Base-by-base conservation (phyloP, 2,329 filamentous ascomycete species). In the Fusarium sp. region DNA sequence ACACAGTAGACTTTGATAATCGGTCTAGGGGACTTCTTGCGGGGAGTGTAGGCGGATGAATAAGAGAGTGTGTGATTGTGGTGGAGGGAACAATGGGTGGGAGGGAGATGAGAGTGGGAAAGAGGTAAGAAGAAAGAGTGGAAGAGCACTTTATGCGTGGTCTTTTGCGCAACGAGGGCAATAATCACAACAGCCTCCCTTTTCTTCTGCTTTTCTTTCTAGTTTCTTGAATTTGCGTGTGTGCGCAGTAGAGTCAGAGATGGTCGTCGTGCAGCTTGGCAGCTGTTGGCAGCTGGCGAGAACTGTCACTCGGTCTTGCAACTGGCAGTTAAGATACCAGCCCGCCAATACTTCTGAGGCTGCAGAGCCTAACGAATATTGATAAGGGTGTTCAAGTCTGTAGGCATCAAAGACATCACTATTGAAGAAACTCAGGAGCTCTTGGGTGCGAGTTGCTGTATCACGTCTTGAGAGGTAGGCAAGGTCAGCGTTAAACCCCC, bases 261-360 rank as follows among this genome's bases (percentile, higher is more conserved):
- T 14, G 7, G 44, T 30, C 4, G 34, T 11, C 38, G 28, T 43
- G n/a, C n/a, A n/a, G n/a, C n/a, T n/a, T n/a, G n/a, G 45, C 61
- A 19, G 65, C 61, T 30, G 51, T 54, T 51, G 61, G 38, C 65
- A 68, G 56, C 56, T 68, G 65, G 51, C 56, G 39, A 48, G 51
- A 57, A 52, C 51, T 68, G 56, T 30, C 50, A 49, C 56, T 51
- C 34, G 17, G n/a, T 36, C 17, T 39, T 24, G 47, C 28, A 47
- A 45, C 38, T 45, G 30, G 19, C 11, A 52, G 36, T 19, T 43
- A 17, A 47, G 12, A 14, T 7, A 5, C 47, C 21, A 30, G 26
- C 36, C 30, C 34, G 32, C 40, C 6, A n/a, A 32, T 9, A 43
- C 15, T n/a, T 5, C 7, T 9, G 5, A 9, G n/a, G 4, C 19